Base-by-base conservation (phyloP, 306 rosid genomes). In the Medicago truncatula region DNA sequence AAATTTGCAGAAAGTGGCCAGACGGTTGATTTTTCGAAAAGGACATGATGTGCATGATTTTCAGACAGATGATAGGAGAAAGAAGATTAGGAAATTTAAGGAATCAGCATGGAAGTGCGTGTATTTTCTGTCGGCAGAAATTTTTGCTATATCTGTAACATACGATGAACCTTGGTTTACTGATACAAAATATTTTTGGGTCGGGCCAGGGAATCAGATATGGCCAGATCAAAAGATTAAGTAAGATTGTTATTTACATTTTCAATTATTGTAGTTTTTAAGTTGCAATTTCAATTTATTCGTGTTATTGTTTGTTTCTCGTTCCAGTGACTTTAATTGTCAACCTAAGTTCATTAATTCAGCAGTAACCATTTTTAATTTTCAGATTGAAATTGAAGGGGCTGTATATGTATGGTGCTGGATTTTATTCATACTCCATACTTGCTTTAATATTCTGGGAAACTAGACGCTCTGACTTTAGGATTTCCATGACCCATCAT, bases 381-480 rank as follows among this genome's bases (percentile, higher is more conserved):
- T 86, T 83, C 97, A 95, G 99, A 86, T 87, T 92, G 82, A 95
- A 89, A 83, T 86, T 95, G 93, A 95, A 92, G 88, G 96, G 82
- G 44, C 23, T 89, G n/a, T 95, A 95, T 76, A 89, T 95, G 96
- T 95, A 79, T 89, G 83, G 80, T 39, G 99, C 90, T 78, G 99
- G 99, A 57, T 95, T 95, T 85, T 95, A 92, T 82, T 59, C 93
- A 3, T 95, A 95, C 81, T 95, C 99, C 79, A 88, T 95, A 83
- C 93, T 95, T 82, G 99, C 99, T 73, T 88, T 95, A 84, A 73
- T 92, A 61, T 92, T 90, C 76, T 95, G 96, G 98, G 98, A 95
- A 83, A 95, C 98, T 15, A 87, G 89, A 87, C 96, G 98, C 77
- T 76, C 92, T 0, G 99, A 95, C 86, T 95, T 95, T 71, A 90